phyloP scores from a whole-genome alignment of 805 yeast genomes.

The Blastobotrys muscicola region DNA sequence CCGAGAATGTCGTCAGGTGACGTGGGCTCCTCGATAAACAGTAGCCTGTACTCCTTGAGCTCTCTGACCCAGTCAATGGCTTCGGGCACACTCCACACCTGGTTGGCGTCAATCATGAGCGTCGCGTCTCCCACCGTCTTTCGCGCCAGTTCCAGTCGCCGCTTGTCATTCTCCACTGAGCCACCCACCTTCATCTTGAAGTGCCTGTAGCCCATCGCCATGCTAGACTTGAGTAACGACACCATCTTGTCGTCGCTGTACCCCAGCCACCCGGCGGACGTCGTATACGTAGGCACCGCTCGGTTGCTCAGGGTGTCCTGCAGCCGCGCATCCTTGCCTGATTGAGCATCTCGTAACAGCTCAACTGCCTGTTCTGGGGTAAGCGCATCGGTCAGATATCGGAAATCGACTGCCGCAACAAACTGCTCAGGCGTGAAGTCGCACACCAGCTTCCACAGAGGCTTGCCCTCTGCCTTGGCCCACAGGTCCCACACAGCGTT shows the following conservation, averaged over 20 bases:
- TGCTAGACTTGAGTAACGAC: constrained; percentile 25
- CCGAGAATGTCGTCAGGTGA: constrained; percentile 30
- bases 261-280: constrained; percentile 39
- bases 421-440: constrained; percentile 36
- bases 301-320: constrained; percentile 26
- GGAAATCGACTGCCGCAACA: constrained; percentile 33
- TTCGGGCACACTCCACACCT: constrained; percentile 30
- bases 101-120: constrained; percentile 30
- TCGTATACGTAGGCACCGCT: constrained; percentile 38
- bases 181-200: constrained; percentile 37
- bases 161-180: constrained; percentile 29
- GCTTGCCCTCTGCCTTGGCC: constrained; percentile 32
- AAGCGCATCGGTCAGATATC: constrained; percentile 35
- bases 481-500: constrained; percentile 38
- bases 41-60: constrained; percentile 26
- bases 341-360: constrained; percentile 24
- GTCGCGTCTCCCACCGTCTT: constrained; percentile 32
- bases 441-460: constrained; percentile 35
- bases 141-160: constrained; percentile 31
- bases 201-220: constrained; percentile 31
- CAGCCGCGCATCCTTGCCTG: constrained; percentile 28
- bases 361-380: constrained; percentile 35
- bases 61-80: constrained; percentile 27
- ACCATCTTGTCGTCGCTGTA: constrained; percentile 35
- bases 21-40: constrained; percentile 31